A percentile compares a stretch with the other conserved stretches of the same genome.
Evolutionary conservation across 768 basidiomycete genomes (phyloP).

Genomic region (Gloeophyllum trabeum): DNA sequence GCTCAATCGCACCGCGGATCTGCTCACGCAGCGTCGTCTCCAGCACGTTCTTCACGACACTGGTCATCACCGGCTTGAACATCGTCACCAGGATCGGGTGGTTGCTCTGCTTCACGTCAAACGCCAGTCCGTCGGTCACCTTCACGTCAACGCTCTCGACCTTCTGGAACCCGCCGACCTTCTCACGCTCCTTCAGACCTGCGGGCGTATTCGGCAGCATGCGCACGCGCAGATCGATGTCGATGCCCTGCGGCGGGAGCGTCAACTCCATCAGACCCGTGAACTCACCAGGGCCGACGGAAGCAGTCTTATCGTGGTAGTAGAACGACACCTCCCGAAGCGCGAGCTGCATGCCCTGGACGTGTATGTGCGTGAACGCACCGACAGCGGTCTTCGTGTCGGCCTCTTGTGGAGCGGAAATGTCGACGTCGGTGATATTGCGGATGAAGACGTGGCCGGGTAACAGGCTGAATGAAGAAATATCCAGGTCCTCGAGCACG

Average conservation of each 20-base stretch:
- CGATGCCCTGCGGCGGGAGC: conserved; percentile 56
- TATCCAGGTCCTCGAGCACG: conserved; percentile 63
- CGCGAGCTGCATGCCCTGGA: conserved; percentile 52
- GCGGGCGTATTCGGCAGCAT: conserved; percentile 41
- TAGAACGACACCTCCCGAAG: conserved; percentile 65
- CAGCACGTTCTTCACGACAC: conserved; percentile 47
- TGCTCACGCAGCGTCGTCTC: conserved; percentile 48
- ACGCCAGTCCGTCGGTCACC: conserved; percentile 44
- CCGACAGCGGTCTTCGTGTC: conserved; percentile 40
- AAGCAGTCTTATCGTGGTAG: conserved; percentile 49
- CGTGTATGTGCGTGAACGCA: conserved; percentile 51
- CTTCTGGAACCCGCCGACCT: conserved; percentile 38
- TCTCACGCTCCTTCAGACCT: conserved; percentile 32
- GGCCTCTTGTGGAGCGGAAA: conserved; percentile 27
- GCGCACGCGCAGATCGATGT: conserved; percentile 56
- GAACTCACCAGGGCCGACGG: conserved; percentile 42
- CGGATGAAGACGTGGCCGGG: conserved; percentile 65
- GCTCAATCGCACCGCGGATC: conserved; percentile 37
- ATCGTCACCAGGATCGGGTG: conserved; percentile 49
- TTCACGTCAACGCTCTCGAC: conserved; percentile 43
- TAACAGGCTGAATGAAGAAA: conserved; percentile 54
- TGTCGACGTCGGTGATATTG: conserved; percentile 55
- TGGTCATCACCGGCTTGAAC: conserved; percentile 50
- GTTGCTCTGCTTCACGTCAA: conserved; percentile 50
- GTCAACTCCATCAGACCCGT: conserved; percentile 51